Percentiles rank a stretch among this genome's conserved stretches.
These are phyloP conservation scores for Yarrowia deformans DNA, from an alignment of 805 yeast species.

Conservation along the genomic window DNA sequence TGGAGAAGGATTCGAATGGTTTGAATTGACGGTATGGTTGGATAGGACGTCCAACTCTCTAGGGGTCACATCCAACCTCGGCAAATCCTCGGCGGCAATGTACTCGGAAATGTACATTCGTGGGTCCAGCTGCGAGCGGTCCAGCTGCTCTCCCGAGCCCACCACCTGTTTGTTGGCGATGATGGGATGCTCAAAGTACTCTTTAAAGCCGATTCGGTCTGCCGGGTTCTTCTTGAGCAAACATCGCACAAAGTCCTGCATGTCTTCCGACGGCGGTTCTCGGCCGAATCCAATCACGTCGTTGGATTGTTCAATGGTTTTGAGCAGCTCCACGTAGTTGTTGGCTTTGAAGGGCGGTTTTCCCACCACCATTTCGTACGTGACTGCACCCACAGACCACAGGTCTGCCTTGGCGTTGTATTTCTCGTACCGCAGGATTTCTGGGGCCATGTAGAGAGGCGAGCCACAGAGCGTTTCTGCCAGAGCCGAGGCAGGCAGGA, in stretches of 20 bases:
- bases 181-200: conserved; percentile 79
- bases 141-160: conserved; percentile 57
- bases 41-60: not conserved
- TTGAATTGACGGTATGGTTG: no score
- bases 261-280: conserved; percentile 68
- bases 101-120: conserved; percentile 87
- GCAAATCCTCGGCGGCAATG: conserved; percentile 49
- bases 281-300: conserved; percentile 70
- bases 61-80: conserved; percentile 1
- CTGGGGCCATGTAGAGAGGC: conserved; percentile 99
- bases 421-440: conserved; percentile 89
- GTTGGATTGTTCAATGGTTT: conserved; percentile 81
- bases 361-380: conserved; percentile 96
- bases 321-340: conserved; percentile 87
- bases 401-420: conserved; percentile 97
- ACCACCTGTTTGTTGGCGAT: conserved; percentile 55
- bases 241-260: conserved; percentile 74
- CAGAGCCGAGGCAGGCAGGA: conserved; percentile 88
- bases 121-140: conserved; percentile 72
- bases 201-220: conserved; percentile 86
- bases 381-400: conserved; percentile 98
- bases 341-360: conserved; percentile 94
- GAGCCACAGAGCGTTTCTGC: conserved; percentile 98
- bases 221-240: conserved; percentile 84
- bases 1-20: no score